Percentiles rank a stretch among this genome's conserved stretches.
These are phyloP conservation scores for Knoxia roxburghii DNA, from an alignment of 257 asterid species.

Conservation along the genomic window DNA sequence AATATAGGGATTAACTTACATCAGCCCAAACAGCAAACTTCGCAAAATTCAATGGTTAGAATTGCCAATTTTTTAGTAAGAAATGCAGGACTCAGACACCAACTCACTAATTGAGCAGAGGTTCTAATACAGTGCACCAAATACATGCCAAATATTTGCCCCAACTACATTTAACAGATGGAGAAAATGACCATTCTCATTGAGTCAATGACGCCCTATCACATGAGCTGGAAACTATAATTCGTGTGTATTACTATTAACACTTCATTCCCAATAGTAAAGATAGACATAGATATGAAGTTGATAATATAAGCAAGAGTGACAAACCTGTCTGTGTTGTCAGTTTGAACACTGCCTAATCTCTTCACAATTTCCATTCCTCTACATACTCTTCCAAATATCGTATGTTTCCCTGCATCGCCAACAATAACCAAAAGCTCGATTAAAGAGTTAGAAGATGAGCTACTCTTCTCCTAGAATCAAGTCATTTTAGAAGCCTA, in stretches of 20 bases:
- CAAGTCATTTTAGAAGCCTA: too few relatives aligned
- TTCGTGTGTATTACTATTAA: too few relatives aligned
- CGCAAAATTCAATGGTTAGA: neutral
- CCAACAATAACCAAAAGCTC: neutral
- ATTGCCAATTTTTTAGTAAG: neutral
- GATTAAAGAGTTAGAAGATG: too few relatives aligned
- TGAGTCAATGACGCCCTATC: too few relatives aligned
- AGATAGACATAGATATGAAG: neutral
- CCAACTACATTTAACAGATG: too few relatives aligned
- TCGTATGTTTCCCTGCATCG: conserved; percentile 80
- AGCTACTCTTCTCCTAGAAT: too few relatives aligned
- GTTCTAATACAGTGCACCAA: neutral
- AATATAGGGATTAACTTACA: neutral
- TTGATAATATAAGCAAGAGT: conserved; percentile 1
- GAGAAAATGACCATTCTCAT: too few relatives aligned
- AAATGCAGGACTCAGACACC: neutral
- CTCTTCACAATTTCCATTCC: conserved; percentile 98
- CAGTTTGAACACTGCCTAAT: conserved; percentile 97
- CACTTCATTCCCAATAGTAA: too few relatives aligned
- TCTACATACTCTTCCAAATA: conserved; percentile 86
- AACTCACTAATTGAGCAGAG: neutral
- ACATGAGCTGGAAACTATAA: neutral
- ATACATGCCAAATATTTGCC: too few relatives aligned
- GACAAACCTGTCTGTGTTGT: conserved; percentile 77
- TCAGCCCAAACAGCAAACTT: neutral